These are phyloP conservation scores for Eragrostis nindensis DNA, from an alignment of 176 grass and related monocot species.

Conservation along the genomic window DNA sequence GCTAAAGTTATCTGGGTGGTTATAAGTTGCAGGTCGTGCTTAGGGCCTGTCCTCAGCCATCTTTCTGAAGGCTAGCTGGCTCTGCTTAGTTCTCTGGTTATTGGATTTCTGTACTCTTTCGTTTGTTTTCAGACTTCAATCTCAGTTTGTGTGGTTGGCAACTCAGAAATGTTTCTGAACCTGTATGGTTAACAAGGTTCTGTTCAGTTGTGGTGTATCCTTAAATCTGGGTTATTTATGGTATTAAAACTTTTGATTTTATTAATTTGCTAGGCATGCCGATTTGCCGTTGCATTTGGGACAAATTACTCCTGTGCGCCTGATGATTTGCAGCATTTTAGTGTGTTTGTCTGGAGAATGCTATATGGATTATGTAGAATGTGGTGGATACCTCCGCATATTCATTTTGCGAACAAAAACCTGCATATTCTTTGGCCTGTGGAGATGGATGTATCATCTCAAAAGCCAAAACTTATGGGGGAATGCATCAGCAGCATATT, in stretches of 20 bases:
- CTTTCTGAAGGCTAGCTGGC: not conserved
- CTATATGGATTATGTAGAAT: too few species aligned
- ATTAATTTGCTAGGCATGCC: not conserved
- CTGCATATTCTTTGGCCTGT: too few species aligned
- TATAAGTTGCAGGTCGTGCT: not conserved
- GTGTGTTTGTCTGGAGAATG: too few species aligned
- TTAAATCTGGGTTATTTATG: not conserved
- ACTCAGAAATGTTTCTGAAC: not conserved
- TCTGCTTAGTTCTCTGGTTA: conserved; percentile 1
- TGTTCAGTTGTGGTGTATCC: not conserved
- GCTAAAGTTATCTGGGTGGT: conserved; percentile 23
- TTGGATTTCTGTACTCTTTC: not conserved
- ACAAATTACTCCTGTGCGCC: not conserved
- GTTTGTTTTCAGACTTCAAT: not conserved
- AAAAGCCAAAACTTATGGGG: too few species aligned
- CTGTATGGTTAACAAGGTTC: not conserved
- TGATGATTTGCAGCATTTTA: too few species aligned
- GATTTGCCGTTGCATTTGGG: not conserved
- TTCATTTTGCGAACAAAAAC: too few species aligned
- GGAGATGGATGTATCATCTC: too few species aligned
- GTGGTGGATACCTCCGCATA: too few species aligned
- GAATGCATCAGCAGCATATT: too few species aligned
- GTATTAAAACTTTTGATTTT: not conserved
- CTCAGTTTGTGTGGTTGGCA: not conserved
- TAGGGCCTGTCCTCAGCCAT: not conserved